Base-by-base conservation (phyloP, 2,329 filamentous ascomycete species). In the Colletotrichum viniferum region DNA sequence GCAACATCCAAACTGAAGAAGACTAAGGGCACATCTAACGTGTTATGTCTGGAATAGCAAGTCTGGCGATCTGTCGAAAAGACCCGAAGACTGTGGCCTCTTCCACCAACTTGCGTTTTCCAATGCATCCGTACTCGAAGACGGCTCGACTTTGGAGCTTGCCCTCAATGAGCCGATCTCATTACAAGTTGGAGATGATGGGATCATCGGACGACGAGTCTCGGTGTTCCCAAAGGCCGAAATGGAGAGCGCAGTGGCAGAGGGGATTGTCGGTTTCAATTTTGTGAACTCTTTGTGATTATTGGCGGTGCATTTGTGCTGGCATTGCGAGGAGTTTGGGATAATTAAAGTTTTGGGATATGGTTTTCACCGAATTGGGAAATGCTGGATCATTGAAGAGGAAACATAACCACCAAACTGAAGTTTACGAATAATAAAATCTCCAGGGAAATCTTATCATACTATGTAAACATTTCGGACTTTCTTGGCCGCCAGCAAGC, bases 241-340 rank as follows among this genome's bases (percentile, higher is more conserved):
- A 1, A 75, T 69, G 77, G 83, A 83, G 13, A 77, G 78, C 7
- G 81, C 87, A 0, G 76, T 88, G 5, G 87, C 87, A 0, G 87
- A 89, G 76, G 88, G 88, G 0, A 87, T 89, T n/a, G 86, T 89
- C 6, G 88, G 88, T 1, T 88, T 87, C 78, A 89, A 89, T 55
- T 84, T 76, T 58, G 32, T 75, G 10, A 69, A 32, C 30, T 64
- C 58, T 52, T 4, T 52, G n/a, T 52, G n/a, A 52, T 52, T 52
- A 13, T 52, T 21, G n/a, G 1, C 2, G 4, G n/a, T 52, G 43
- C 12, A 7, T 13, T 7, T 3, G 21, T 21, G 6, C 13, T 21
- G 43, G 43, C 43, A 52, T 13, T 12, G n/a, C 43, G 43, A 52
- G 43, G 43, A 52, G 43, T 52, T 5, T 12, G 8, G 43, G 43